Conservation (phyloP, 2,329 filamentous ascomycete species). For the Plectosphaerella cucumerina region DNA sequence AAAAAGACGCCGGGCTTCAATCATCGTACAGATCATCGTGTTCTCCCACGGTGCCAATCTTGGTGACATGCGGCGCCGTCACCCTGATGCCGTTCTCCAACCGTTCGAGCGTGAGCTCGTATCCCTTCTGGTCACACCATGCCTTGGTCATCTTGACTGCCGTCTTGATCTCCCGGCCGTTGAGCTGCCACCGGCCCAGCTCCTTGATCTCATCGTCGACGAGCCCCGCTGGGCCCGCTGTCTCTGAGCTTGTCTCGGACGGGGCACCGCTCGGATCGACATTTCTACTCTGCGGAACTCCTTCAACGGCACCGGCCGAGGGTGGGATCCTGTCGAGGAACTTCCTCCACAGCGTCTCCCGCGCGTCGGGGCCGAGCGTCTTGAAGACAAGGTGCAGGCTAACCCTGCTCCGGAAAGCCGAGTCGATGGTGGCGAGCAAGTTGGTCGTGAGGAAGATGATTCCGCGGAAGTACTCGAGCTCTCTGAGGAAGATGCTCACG, state of each 20-base stretch:
- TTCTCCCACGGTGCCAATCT: constrained; percentile 19
- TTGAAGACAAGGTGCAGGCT: constrained; percentile 42
- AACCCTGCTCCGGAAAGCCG: constrained; percentile 15
- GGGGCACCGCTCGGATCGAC: neutral
- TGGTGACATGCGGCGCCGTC: constrained; percentile 36
- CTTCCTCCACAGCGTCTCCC: constrained; percentile 39
- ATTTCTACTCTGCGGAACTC: neutral
- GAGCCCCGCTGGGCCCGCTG: constrained; percentile 9
- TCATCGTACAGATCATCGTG: constrained; percentile 22
- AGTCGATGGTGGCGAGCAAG: constrained; percentile 35
- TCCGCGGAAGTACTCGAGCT: constrained; percentile 40
- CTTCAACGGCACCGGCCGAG: neutral
- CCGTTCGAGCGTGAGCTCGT: constrained; percentile 33
- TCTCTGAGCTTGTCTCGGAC: constrained; percentile 1
- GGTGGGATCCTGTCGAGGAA: constrained; percentile 33
- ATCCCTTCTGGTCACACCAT: constrained; percentile 41
- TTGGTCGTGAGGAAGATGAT: constrained; percentile 43
- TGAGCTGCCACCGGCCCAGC: constrained; percentile 35
- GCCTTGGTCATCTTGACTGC: constrained; percentile 39
- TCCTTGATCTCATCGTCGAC: constrained; percentile 31
- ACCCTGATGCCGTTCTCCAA: constrained; percentile 41
- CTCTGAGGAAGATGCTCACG: constrained; percentile 41
- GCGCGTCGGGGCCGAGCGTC: constrained; percentile 30
- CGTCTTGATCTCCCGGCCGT: constrained; percentile 43
- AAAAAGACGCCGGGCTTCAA: too few species aligned